phyloP scores from a whole-genome alignment of 306 rosid species.

The Cucumis sativus region Cucumber_9930_V3 NC_026658.2:3542001-3542500 shows the following conservation, averaged over 20 bases:
- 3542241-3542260: not conserved
- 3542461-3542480: too few species aligned
- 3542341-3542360: not conserved
- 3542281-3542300: not conserved
- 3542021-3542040: too few species aligned
- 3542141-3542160: not conserved
- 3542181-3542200: not conserved
- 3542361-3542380: not conserved
- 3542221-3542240: not conserved
- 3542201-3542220: not conserved
- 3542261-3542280: not conserved
- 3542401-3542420: not conserved
- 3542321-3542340: not conserved
- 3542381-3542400: not conserved
- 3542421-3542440: too few species aligned
- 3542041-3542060: too few species aligned
- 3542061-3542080: too few species aligned
- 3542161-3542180: not conserved
- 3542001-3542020: too few species aligned
- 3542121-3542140: too few species aligned
- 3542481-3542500: too few species aligned
- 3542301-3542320: not conserved
- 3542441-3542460: too few species aligned
- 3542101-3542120: too few species aligned
- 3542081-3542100: too few species aligned